Percentiles rank a stretch among this genome's conserved stretches.
phyloP scores from a whole-genome alignment of 768 basidiomycete species.

The Cubamyces lactineus region DNA sequence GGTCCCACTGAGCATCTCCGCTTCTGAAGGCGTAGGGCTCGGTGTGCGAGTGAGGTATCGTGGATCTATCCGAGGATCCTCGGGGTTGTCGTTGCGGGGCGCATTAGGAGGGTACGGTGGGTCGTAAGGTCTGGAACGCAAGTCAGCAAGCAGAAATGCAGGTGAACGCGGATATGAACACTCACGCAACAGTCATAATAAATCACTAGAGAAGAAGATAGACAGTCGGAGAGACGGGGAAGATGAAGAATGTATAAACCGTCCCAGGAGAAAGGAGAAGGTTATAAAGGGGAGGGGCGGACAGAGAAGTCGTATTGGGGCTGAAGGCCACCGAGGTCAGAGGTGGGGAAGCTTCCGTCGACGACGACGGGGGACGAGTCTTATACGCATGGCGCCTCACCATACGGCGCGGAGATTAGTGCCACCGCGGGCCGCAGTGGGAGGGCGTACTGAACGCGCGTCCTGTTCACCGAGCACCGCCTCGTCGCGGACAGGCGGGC shows the following conservation, averaged over 20 bases:
- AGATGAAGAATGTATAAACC: neutral
- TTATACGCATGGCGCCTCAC: neutral
- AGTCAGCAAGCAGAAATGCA: neutral
- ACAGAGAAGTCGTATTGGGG: neutral
- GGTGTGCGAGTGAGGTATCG: slow-evolving; percentile 8
- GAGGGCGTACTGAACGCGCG: neutral
- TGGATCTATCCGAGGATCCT: slow-evolving; percentile 15
- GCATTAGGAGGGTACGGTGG: neutral
- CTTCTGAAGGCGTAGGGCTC: slow-evolving; percentile 11
- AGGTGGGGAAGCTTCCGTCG: neutral
- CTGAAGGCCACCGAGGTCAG: neutral
- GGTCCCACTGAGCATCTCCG: neutral
- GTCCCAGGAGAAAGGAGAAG: neutral
- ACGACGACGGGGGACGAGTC: neutral
- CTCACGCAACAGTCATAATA: neutral
- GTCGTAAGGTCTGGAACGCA: neutral
- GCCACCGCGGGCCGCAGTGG: neutral
- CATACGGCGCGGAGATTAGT: no score
- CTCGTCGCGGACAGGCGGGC: neutral
- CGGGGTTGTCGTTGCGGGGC: neutral
- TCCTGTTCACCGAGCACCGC: neutral
- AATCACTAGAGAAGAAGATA: neutral
- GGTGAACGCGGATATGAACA: neutral
- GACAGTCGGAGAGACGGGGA: neutral
- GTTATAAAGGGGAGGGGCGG: neutral